Evolutionary conservation across 495 filamentous ascomycete species (phyloP).

Genomic region (Aspergillus egyptiacus): DNA sequence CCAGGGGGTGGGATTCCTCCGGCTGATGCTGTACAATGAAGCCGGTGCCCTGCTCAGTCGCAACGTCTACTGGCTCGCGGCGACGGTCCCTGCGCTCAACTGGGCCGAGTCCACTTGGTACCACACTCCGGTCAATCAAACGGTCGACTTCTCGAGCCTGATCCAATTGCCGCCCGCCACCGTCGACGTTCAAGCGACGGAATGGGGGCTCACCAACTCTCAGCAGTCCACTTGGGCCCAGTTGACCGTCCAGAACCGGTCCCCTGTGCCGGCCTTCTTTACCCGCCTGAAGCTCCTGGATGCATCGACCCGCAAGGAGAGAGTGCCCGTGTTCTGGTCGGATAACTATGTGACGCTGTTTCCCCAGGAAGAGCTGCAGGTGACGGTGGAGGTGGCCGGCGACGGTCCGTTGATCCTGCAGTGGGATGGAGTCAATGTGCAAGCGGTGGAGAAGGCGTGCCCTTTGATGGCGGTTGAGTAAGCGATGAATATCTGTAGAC

Average conservation of each 20-base stretch:
- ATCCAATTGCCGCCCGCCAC: slow-evolving; percentile 33
- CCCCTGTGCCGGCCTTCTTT: slow-evolving; percentile 51
- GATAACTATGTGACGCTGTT: slow-evolving; percentile 61
- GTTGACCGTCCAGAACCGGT: slow-evolving; percentile 45
- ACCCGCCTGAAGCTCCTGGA: slow-evolving; percentile 45
- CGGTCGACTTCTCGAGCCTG: slow-evolving; percentile 46
- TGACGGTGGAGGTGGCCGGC: slow-evolving; percentile 22
- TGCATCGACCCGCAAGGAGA: slow-evolving; percentile 27
- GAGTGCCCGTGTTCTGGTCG: slow-evolving; percentile 50
- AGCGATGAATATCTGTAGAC: too few relatives aligned
- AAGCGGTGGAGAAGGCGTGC: too few relatives aligned
- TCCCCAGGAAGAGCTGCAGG: slow-evolving; percentile 45
- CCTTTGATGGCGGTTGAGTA: too few relatives aligned
- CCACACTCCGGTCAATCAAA: slow-evolving; percentile 49
- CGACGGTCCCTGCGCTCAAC: slow-evolving; percentile 42
- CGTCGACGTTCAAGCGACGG: slow-evolving; percentile 24
- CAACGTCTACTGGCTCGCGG: slow-evolving; percentile 59
- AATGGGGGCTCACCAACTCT: too few relatives aligned
- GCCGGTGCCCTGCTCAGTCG: slow-evolving; percentile 37
- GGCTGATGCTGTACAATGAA: slow-evolving; percentile 37
- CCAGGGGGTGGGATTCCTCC: slow-evolving; percentile 45
- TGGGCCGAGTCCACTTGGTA: slow-evolving; percentile 56
- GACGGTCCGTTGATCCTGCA: slow-evolving; percentile 14
- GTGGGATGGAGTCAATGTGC: slow-evolving; percentile 16
- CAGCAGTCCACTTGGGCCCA: too few relatives aligned